Percentiles rank a stretch among this genome's conserved stretches.
Conservation (phyloP, 148 eudicot genomes). For the Dysphania ambrosioides region DNA sequence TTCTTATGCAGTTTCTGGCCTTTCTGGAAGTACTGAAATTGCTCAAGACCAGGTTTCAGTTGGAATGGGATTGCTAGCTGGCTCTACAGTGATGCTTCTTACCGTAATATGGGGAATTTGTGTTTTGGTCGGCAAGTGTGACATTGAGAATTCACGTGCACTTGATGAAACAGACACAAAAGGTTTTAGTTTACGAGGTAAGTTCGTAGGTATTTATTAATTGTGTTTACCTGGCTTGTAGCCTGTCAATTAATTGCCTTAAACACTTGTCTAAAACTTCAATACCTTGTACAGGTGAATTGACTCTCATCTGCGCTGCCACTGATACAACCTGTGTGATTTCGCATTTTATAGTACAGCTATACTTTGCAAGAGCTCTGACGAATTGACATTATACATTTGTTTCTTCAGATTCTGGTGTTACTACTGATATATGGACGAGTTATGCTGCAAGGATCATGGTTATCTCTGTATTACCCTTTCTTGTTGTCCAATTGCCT, state of each 20-base stretch:
- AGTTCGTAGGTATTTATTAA: conserved; percentile 1
- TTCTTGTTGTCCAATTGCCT: conserved; percentile 71
- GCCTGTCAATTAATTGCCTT: not conserved
- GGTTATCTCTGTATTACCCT: conserved; percentile 69
- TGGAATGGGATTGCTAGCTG: conserved; percentile 95
- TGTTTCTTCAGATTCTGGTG: conserved; percentile 61
- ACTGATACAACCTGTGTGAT: not conserved
- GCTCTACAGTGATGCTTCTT: conserved; percentile 92
- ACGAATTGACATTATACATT: not conserved
- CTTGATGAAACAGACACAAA: conserved; percentile 56
- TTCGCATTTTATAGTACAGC: no score
- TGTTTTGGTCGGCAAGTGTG: conserved; percentile 80
- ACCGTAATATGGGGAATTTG: conserved; percentile 90
- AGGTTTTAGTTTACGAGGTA: conserved; percentile 62
- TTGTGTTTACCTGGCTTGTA: not conserved
- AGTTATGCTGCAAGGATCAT: conserved; percentile 81
- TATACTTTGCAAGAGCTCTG: not conserved
- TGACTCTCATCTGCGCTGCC: not conserved
- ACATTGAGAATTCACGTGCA: conserved; percentile 46
- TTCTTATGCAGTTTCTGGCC: conserved; percentile 65
- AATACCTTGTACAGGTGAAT: not conserved
- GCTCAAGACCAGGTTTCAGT: conserved; percentile 93
- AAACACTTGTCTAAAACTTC: not conserved
- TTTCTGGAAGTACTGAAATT: conserved; percentile 63
- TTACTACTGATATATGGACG: conserved; percentile 86